Evolutionary conservation across 208 protist species (phyloP).

Genomic region (Trypanosoma vivax): DNA sequence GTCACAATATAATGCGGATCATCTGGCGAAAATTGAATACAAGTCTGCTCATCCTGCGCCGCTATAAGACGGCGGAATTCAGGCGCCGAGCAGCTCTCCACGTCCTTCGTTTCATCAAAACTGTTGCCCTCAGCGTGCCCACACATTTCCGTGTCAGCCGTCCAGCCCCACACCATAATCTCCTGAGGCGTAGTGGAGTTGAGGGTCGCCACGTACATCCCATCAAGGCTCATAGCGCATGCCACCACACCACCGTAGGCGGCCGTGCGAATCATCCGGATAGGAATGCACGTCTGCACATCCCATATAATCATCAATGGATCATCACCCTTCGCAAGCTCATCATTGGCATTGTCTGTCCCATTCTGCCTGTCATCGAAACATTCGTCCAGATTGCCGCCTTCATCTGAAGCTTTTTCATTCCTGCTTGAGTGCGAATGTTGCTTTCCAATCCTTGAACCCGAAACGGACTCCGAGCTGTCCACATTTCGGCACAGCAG

Average conservation of each 20-base stretch:
- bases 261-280: constrained; percentile 72
- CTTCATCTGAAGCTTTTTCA: constrained; percentile 9
- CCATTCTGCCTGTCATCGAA: neutral
- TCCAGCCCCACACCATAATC: constrained; percentile 92
- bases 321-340: constrained; percentile 49
- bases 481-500: too few species aligned
- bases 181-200: constrained; percentile 75
- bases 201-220: constrained; percentile 86
- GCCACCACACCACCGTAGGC: constrained; percentile 78
- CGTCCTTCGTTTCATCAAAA: constrained; percentile 1
- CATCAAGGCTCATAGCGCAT: constrained; percentile 87
- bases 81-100: constrained; percentile 27
- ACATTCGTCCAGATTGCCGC: too few species aligned
- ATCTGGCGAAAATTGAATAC: constrained; percentile 74
- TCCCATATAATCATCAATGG: constrained; percentile 94
- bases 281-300: constrained; percentile 63
- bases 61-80: constrained; percentile 69
- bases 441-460: too few species aligned
- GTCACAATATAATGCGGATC: constrained; percentile 79
- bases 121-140: neutral
- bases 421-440: too few species aligned
- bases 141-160: constrained; percentile 18
- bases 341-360: neutral
- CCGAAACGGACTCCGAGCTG: too few species aligned
- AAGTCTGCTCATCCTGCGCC: constrained; percentile 81